Percentiles rank a stretch among this genome's conserved stretches.
Conservation (phyloP, 129 eudicot genomes). For the Helichrysum umbraculigerum region DNA sequence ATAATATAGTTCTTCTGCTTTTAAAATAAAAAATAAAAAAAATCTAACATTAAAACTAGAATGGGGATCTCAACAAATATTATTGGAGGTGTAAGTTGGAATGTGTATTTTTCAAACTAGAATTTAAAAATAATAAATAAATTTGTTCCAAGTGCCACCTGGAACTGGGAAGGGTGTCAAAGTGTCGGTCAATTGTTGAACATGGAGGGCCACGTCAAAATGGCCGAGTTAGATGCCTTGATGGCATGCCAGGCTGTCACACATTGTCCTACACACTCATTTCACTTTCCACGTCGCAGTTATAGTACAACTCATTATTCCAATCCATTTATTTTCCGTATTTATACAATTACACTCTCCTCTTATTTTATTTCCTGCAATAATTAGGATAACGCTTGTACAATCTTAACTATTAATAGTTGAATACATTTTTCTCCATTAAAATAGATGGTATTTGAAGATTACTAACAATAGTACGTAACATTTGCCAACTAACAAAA, state of each 20-base stretch:
- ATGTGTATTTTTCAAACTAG: neutral
- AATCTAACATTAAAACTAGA: neutral
- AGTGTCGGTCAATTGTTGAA: slow-evolving; percentile 8
- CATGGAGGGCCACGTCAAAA: slow-evolving; percentile 24
- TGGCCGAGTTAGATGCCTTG: slow-evolving; percentile 11
- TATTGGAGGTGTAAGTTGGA: slow-evolving; percentile 13
- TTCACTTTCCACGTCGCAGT: slow-evolving; percentile 25
- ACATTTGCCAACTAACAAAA: neutral
- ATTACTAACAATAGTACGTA: neutral
- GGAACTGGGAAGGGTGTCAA: slow-evolving; percentile 7
- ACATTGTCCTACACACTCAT: slow-evolving; percentile 7
- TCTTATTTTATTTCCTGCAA: neutral
- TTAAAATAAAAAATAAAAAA: too few relatives aligned
- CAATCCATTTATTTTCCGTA: neutral
- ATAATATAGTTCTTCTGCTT: too few relatives aligned
- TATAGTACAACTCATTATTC: slow-evolving; percentile 1
- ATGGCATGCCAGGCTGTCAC: slow-evolving; percentile 28
- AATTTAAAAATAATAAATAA: neutral
- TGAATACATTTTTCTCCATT: too few relatives aligned
- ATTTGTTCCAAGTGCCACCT: slow-evolving; percentile 18
- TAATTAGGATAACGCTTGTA: too few relatives aligned
- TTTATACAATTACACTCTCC: neutral
- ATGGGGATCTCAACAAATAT: slow-evolving; percentile 17
- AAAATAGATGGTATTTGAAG: too few relatives aligned
- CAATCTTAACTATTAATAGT: too few relatives aligned